Evolutionary conservation across 345 rosid genomes (phyloP).

Genomic region (Dovyalis caffra): DNA sequence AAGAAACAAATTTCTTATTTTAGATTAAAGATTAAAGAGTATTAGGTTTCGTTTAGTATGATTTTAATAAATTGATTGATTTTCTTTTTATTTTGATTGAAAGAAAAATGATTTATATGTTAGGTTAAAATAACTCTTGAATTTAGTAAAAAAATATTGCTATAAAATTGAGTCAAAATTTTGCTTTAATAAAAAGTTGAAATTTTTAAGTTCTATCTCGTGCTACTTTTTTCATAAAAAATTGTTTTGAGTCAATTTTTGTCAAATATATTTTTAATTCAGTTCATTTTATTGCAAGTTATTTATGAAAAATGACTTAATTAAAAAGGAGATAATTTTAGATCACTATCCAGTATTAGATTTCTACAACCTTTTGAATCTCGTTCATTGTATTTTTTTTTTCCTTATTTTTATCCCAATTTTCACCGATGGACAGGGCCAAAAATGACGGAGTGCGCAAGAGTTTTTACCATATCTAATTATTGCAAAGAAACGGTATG

Average conservation of each 20-base stretch:
- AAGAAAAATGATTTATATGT: neutral
- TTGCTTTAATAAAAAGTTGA: neutral
- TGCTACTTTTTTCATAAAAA: too few species aligned
- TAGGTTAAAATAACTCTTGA: neutral
- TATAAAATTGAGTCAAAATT: neutral
- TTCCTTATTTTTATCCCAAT: neutral
- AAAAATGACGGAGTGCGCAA: slow-evolving; percentile 38
- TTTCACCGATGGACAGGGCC: slow-evolving; percentile 33
- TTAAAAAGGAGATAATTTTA: neutral
- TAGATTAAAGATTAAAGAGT: neutral
- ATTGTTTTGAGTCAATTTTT: too few species aligned
- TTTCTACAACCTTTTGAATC: neutral
- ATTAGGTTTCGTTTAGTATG: neutral
- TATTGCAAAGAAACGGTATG: slow-evolving; percentile 65
- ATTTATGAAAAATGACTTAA: too few species aligned
- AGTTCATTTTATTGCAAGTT: too few species aligned
- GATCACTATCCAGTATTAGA: neutral
- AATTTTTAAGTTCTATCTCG: too few species aligned
- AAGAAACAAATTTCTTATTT: too few species aligned
- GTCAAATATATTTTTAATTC: too few species aligned
- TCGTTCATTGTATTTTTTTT: neutral
- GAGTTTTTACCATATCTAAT: slow-evolving; percentile 68
- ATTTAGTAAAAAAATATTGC: neutral
- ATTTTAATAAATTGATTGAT: neutral
- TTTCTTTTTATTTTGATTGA: neutral